phyloP scores from a whole-genome alignment of 352 stramenopile species.

The Aphanomyces astaci region DNA sequence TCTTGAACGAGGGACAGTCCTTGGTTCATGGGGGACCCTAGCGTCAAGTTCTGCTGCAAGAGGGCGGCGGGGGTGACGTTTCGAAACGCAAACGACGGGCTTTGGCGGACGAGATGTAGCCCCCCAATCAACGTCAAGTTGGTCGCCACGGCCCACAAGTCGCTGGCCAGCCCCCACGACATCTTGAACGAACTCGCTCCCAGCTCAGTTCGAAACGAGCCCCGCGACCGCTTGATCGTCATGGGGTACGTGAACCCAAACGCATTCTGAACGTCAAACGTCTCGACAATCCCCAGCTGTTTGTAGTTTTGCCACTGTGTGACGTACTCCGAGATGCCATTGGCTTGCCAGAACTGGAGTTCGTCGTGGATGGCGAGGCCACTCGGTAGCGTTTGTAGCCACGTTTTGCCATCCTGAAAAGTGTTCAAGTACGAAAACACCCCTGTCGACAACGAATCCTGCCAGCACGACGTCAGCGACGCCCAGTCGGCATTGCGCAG shows the following conservation, averaged over 20 bases:
- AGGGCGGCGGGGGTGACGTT: not conserved
- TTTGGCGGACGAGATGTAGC: not conserved
- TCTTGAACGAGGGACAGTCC: not conserved
- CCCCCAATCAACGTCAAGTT: not conserved
- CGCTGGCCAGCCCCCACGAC: not conserved
- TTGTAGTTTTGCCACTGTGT: constrained; percentile 16
- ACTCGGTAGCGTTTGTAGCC: not conserved
- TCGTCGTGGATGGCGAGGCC: not conserved
- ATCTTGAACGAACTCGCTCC: constrained; percentile 1
- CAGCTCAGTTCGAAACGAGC: not conserved
- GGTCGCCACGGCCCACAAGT: constrained; percentile 1
- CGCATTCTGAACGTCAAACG: constrained; percentile 2
- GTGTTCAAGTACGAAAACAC: not conserved
- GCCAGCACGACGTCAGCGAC: not conserved
- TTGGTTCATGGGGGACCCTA: not conserved
- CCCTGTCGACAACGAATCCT: not conserved
- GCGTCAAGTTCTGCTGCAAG: not conserved
- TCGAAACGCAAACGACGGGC: not conserved
- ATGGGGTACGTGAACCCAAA: not conserved
- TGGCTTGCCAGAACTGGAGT: not conserved
- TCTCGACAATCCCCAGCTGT: constrained; percentile 2
- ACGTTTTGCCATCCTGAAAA: not conserved
- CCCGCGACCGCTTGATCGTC: not conserved
- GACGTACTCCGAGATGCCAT: not conserved
- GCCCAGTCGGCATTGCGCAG: constrained; percentile 11